phyloP scores from a whole-genome alignment of 768 basidiomycete species.

The Chiua virens region DNA sequence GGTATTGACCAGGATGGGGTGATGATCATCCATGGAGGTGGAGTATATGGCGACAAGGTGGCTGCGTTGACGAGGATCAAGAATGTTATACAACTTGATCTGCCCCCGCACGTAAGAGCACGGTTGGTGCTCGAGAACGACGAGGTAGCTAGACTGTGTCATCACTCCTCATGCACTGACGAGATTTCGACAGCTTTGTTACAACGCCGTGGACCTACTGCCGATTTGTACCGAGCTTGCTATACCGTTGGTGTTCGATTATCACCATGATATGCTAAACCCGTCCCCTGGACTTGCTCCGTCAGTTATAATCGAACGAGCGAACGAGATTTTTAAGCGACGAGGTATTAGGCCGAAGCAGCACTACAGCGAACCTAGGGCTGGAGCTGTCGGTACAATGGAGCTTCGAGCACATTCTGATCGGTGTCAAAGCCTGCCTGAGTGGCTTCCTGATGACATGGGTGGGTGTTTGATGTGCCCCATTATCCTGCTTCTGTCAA shows the following conservation, averaged over 20 bases:
- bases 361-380: constrained; percentile 88
- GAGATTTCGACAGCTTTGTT: constrained; percentile 56
- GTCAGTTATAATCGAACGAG: constrained; percentile 66
- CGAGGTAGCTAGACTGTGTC: constrained; percentile 49
- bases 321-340: constrained; percentile 69
- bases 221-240: constrained; percentile 81
- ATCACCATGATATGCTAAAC: constrained; percentile 79
- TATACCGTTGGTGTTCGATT: constrained; percentile 73
- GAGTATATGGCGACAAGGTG: constrained; percentile 79
- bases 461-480: constrained; percentile 36
- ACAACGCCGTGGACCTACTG: constrained; percentile 86
- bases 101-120: constrained; percentile 62
- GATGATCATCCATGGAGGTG: constrained; percentile 87
- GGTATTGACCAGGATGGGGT: constrained; percentile 80
- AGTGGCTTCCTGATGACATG: constrained; percentile 65
- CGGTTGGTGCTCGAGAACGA: constrained; percentile 93
- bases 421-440: constrained; percentile 68
- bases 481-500: too few relatives aligned
- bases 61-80: constrained; percentile 72
- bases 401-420: constrained; percentile 87
- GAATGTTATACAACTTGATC: constrained; percentile 56
- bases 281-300: constrained; percentile 58
- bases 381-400: constrained; percentile 80
- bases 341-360: constrained; percentile 89
- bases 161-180: background rate